Conservation (phyloP, 1,139 yeast species). For the Yamadazyma sp. region DNA sequence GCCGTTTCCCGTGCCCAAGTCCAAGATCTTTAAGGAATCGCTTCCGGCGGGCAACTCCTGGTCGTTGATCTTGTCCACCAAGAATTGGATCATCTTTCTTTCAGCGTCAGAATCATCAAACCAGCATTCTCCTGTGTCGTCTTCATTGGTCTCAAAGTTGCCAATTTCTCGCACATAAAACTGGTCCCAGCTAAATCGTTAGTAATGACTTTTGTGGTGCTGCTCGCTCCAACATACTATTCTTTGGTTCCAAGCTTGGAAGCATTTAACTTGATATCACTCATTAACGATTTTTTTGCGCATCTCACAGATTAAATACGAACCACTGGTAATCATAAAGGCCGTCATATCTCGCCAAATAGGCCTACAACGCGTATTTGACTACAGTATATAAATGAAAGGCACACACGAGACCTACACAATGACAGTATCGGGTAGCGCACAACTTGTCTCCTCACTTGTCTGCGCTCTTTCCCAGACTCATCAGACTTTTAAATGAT, state of each 20-base stretch:
- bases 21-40: conserved; percentile 53
- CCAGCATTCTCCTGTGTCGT: conserved; percentile 96
- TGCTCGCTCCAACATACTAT: conserved; percentile 48
- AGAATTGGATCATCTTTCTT: conserved; percentile 68
- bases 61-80: conserved; percentile 35
- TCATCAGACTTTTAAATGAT: no score
- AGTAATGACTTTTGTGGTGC: conserved; percentile 15
- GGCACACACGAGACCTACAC: no score
- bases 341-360: no score
- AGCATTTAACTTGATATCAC: conserved; percentile 58
- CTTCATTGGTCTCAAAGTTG: conserved; percentile 69
- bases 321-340: neutral
- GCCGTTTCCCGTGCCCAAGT: conserved; percentile 96
- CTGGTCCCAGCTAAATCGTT: conserved; percentile 69
- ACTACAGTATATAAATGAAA: no score
- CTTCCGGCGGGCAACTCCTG: conserved; percentile 22
- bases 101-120: conserved; percentile 93
- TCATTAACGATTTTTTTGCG: conserved; percentile 23
- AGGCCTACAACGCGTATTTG: no score
- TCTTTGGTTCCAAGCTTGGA: conserved; percentile 78
- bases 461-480: no score
- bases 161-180: conserved; percentile 71
- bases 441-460: no score
- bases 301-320: neutral
- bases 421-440: no score